Percentiles rank a stretch among this genome's conserved stretches.
These are phyloP conservation scores for Teunomyces tritomae DNA, from an alignment of 805 yeast genomes.

Conservation along the genomic window DNA sequence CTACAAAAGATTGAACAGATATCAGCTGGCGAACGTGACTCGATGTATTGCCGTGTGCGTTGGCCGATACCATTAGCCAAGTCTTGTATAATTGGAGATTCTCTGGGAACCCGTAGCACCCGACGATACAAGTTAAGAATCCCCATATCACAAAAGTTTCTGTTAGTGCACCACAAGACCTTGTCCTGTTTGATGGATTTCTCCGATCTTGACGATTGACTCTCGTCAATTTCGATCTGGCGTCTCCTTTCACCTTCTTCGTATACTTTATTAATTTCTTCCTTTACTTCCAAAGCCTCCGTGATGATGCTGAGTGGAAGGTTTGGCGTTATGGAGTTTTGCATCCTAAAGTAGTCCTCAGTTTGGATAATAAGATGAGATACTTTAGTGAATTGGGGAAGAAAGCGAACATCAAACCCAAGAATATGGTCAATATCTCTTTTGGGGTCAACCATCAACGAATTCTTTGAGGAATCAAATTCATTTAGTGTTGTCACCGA, in stretches of 20 bases:
- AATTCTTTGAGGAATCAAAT: neutral
- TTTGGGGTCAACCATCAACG: slow-evolving; percentile 17
- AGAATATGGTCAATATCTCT: slow-evolving; percentile 56
- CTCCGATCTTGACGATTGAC: neutral
- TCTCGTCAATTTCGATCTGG: slow-evolving; percentile 18
- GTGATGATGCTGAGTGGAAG: slow-evolving; percentile 22
- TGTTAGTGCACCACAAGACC: slow-evolving; percentile 47
- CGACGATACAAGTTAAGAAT: slow-evolving; percentile 56
- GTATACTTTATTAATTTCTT: slow-evolving; percentile 16
- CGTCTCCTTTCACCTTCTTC: slow-evolving; percentile 27
- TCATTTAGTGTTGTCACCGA: slow-evolving; percentile 16
- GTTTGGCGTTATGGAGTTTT: slow-evolving; percentile 4
- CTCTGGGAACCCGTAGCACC: slow-evolving; percentile 46
- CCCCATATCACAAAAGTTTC: slow-evolving; percentile 51
- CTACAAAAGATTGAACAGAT: slow-evolving; percentile 54
- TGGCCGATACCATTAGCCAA: slow-evolving; percentile 40
- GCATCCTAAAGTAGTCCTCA: slow-evolving; percentile 15
- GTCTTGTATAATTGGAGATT: slow-evolving; percentile 47
- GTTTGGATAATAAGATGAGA: slow-evolving; percentile 31
- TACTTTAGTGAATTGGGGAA: slow-evolving; percentile 57
- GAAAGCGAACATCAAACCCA: slow-evolving; percentile 64
- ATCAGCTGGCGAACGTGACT: slow-evolving; percentile 49
- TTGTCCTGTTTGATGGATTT: slow-evolving; percentile 29
- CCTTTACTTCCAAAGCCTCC: slow-evolving; percentile 39
- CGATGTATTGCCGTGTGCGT: slow-evolving; percentile 38